Base-by-base conservation (phyloP, 177 flowering plant genomes). In the Vitis hybrid region DNA sequence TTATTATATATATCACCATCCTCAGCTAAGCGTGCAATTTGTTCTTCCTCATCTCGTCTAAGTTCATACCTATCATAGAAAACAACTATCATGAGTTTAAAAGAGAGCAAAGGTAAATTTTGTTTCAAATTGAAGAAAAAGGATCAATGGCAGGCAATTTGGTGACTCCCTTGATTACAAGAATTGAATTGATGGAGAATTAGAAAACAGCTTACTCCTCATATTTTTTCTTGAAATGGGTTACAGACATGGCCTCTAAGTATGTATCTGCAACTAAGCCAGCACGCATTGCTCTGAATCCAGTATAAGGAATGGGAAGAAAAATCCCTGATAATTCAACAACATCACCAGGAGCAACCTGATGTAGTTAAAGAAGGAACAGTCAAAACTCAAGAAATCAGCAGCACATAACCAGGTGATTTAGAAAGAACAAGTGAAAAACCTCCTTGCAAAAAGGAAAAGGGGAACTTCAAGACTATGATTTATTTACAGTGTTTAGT, bases 261-360 rank as follows among this genome's bases (percentile, higher is more conserved):
- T 88, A 94, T 58, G 98, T 96, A 77, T 96, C 99, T 58, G 99
- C 99, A 78, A 96, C 97, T 84, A 96, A 81, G 64, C 99, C 99
- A 63, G 99, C 99, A 61, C 97, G 88, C 91, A 96, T 83, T 69
- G 99, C 99, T 81, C 91, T 92, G 68, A 91, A 94, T 61, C 99
- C 99, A 72, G 88, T 83, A 81, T 92, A 96, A 60, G 99, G 98
- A 52, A 94, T 96, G 46, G 99, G 99, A 69, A 96, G 97, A 84
- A 96, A 96, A 63, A 96, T 92, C 49, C 99, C 98, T 50, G 98
- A 94, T 62, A 96, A 55, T 70, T 96, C 99, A 74, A 94, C 93
- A 67, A 91, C 90, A 82, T 96, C 99, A 57, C 99, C 99, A 51
- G 99, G 99, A 68, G 94, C 85, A 24, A 93, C 97, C 99, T 96